Evolutionary conservation across 2,329 filamentous ascomycete genomes (phyloP).

Genomic region (Paraconiothyrium sp.): DNA sequence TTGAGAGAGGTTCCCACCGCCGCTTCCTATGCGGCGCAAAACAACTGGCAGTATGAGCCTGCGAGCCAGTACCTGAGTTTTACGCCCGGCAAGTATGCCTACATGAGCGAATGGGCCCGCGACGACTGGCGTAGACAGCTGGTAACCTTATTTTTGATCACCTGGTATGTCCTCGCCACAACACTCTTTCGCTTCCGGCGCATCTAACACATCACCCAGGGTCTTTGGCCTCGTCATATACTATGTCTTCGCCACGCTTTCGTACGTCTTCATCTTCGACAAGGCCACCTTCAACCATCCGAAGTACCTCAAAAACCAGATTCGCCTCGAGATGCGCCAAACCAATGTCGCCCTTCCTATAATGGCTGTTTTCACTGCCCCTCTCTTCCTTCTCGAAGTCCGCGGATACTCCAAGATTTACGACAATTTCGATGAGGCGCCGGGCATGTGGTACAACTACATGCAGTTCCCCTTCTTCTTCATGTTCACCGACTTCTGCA

Average conservation of each 20-base stretch:
- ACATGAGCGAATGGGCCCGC: slow-evolving; percentile 78
- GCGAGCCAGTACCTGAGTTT: slow-evolving; percentile 75
- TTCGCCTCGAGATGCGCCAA: slow-evolving; percentile 84
- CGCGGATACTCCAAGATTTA: slow-evolving; percentile 88
- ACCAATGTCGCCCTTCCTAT: slow-evolving; percentile 78
- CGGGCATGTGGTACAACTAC: slow-evolving; percentile 79
- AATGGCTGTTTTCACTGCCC: slow-evolving; percentile 83
- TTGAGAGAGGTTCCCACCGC: slow-evolving; percentile 50
- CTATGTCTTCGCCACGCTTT: slow-evolving; percentile 83
- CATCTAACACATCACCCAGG: slow-evolving; percentile 61
- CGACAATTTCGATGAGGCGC: slow-evolving; percentile 78
- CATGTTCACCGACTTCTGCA: slow-evolving; percentile 85
- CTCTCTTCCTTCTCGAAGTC: slow-evolving; percentile 84
- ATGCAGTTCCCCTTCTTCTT: slow-evolving; percentile 89
- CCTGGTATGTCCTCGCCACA: slow-evolving; percentile 68
- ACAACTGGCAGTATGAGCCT: slow-evolving; percentile 73
- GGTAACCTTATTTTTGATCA: slow-evolving; percentile 81
- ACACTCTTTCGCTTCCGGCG: neutral
- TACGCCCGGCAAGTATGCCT: slow-evolving; percentile 78
- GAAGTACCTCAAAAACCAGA: slow-evolving; percentile 94
- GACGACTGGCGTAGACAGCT: slow-evolving; percentile 81
- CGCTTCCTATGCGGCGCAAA: slow-evolving; percentile 32
- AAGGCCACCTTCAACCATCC: slow-evolving; percentile 89
- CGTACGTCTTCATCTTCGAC: slow-evolving; percentile 90
- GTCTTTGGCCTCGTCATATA: slow-evolving; percentile 86